These are phyloP conservation scores for Blastobotrys muscicola DNA, from an alignment of 805 yeast species.

Conservation along the genomic window DNA sequence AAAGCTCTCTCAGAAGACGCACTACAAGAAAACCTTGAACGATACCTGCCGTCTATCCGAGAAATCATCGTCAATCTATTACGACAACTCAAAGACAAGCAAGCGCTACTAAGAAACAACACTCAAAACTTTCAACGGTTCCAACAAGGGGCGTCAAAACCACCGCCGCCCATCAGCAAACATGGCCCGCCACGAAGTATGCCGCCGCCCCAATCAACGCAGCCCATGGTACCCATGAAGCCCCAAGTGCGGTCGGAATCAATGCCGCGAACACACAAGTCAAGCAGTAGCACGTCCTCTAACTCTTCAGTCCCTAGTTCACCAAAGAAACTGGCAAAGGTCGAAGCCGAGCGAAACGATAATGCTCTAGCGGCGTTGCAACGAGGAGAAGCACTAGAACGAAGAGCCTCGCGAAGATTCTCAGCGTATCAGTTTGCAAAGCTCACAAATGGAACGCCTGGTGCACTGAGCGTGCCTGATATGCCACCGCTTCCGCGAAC, in stretches of 20 bases:
- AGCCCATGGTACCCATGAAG: too few species aligned
- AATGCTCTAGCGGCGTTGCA: constrained; percentile 75
- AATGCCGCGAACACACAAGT: too few species aligned
- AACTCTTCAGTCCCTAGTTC: too few species aligned
- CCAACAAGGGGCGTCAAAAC: constrained; percentile 1
- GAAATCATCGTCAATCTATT: constrained; percentile 75
- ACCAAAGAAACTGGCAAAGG: too few species aligned
- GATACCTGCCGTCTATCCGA: constrained; percentile 73
- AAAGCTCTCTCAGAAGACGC: constrained; percentile 79
- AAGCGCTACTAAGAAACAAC: constrained; percentile 39
- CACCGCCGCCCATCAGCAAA: constrained; percentile 1
- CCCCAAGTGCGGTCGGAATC: too few species aligned
- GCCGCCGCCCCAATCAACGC: too few species aligned
- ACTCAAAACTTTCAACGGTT: constrained; percentile 1
- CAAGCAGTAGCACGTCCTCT: too few species aligned
- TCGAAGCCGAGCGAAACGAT: constrained; percentile 3
- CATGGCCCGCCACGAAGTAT: not conserved
- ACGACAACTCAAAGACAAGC: constrained; percentile 73
- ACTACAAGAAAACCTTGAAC: constrained; percentile 70
- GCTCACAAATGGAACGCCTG: constrained; percentile 37
- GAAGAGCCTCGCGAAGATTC: constrained; percentile 89
- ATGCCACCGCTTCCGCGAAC: constrained; percentile 18
- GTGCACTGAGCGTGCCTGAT: constrained; percentile 19
- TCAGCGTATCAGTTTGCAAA: constrained; percentile 90
- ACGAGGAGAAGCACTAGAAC: constrained; percentile 69